These are phyloP conservation scores for Pichia scutulata DNA, from an alignment of 805 yeast genomes.

Conservation along the genomic window DNA sequence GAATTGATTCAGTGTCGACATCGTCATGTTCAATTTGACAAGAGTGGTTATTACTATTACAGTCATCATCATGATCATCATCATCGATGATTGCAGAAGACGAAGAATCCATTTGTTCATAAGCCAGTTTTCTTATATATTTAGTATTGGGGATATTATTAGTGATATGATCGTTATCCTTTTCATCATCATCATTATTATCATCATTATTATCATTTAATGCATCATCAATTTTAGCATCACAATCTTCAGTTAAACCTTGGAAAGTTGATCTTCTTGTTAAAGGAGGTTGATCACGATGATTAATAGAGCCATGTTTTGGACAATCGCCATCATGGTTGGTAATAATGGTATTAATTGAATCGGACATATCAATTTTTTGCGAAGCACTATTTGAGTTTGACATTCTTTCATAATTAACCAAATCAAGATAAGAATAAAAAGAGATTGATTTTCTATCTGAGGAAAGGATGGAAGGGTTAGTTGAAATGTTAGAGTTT, in stretches of 20 bases:
- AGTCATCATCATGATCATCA: background rate
- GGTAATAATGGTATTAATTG: background rate
- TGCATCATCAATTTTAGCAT: conserved; percentile 10
- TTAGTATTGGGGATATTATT: too few species aligned
- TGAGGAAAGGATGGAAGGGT: background rate
- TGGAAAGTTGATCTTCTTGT: conserved; percentile 10
- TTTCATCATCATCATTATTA: background rate
- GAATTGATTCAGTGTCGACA: conserved; percentile 9
- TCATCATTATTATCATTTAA: conserved; percentile 1
- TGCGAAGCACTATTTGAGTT: background rate
- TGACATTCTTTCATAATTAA: conserved; percentile 21
- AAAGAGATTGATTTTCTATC: conserved; percentile 25
- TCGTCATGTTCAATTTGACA: background rate
- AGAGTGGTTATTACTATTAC: too few species aligned
- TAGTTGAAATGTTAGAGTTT: background rate
- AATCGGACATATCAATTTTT: background rate
- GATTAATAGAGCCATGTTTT: conserved; percentile 3
- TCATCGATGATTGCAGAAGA: conserved; percentile 1
- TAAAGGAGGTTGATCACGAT: background rate
- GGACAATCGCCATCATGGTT: conserved; percentile 2
- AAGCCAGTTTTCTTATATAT: background rate
- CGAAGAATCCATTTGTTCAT: background rate
- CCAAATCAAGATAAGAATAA: conserved; percentile 27
- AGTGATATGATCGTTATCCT: background rate
- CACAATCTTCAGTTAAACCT: conserved; percentile 12